A percentile compares a stretch with the other conserved stretches of the same genome.
phyloP scores from a whole-genome alignment of 371 early-diverging fungal genomes.

The Blastocladiella emersonii region DNA sequence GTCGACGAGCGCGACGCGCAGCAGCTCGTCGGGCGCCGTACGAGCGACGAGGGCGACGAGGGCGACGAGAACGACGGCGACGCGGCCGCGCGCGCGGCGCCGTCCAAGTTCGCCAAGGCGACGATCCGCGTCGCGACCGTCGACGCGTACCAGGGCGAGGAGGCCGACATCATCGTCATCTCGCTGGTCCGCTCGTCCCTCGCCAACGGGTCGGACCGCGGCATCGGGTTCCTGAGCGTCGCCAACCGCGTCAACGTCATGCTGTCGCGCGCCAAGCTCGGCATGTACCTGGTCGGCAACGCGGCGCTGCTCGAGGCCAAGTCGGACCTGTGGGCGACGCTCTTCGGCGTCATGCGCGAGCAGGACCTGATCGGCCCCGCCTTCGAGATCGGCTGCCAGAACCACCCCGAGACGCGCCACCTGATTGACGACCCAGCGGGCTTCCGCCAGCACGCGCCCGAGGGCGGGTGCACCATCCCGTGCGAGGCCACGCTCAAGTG shows the following conservation, averaged over 20 bases:
- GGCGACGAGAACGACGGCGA: too few relatives aligned
- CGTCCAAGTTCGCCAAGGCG: neutral
- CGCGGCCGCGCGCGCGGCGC: too few relatives aligned
- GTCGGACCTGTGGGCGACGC: slow-evolving; percentile 22
- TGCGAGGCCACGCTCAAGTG: slow-evolving; percentile 10
- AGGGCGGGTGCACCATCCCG: slow-evolving; percentile 16
- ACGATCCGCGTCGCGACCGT: slow-evolving; percentile 18
- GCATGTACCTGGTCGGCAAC: slow-evolving; percentile 43
- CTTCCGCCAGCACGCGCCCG: slow-evolving; percentile 15
- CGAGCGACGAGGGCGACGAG: too few relatives aligned
- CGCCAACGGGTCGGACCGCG: neutral
- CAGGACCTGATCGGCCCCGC: slow-evolving; percentile 20
- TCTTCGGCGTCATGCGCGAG: slow-evolving; percentile 13
- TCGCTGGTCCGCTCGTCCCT: slow-evolving; percentile 3
- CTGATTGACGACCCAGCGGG: slow-evolving; percentile 11
- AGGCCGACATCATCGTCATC: slow-evolving; percentile 24
- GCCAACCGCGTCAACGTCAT: slow-evolving; percentile 31
- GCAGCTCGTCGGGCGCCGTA: slow-evolving; percentile 6
- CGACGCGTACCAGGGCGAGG: slow-evolving; percentile 25
- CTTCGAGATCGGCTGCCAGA: slow-evolving; percentile 27
- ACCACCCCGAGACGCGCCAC: slow-evolving; percentile 19
- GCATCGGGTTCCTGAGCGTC: slow-evolving; percentile 29
- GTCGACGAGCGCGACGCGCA: slow-evolving; percentile 7
- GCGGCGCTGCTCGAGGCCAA: slow-evolving; percentile 18
- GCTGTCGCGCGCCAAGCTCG: slow-evolving; percentile 25